Evolutionary conservation across 257 asterid genomes (phyloP), one percentile per base, ranked within the genome.

Genomic region (Sherardia arvensis): DNA sequence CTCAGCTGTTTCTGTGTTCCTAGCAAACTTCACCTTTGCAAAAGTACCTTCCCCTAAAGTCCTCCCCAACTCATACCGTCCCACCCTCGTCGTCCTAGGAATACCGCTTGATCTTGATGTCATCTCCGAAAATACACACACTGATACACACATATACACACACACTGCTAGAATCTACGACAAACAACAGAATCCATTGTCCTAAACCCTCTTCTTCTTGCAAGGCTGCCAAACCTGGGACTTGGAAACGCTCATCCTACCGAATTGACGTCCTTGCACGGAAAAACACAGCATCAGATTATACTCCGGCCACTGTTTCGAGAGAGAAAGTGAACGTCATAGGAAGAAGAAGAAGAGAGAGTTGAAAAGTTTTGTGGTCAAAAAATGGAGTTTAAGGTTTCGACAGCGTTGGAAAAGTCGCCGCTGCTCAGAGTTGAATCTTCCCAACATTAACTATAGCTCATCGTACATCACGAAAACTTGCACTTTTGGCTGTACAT

Each of bases 211-310:
- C 90, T 90, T 90, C 92, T 90, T 90, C 77, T 90, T 90, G 71
- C 95, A 87, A 71, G 95, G 97, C 59, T 90, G 97, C 97, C 97
- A 90, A 48, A 90, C 94, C 71, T 85, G 97, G 53, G 95, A 87
- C 90, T 90, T 90, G 5, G 62, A 73, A 47, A 80, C 72, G 72
- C 54, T 87, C 97, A 85, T 87, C 72, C 78, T 76, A 63, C 70
- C 69, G 54, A 66, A 51, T 23, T 29, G 14, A 54, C 12, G 15
- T 25, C 15, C 12, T 54, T 53, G 18, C 38, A 32, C 27, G 18
- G 23, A 40, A 12, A 61, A 2, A 7, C 40, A 26, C 49, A 15
- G 56, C 49, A 36, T 10, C 22, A 40, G 33, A 28, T 20, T 49
- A 11, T n/a, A 15, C n/a, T 30, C 59, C 55, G 55, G 9, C 0